Evolutionary conservation across 106 monocot species (phyloP).

Genomic region (Allium fistulosum): DNA sequence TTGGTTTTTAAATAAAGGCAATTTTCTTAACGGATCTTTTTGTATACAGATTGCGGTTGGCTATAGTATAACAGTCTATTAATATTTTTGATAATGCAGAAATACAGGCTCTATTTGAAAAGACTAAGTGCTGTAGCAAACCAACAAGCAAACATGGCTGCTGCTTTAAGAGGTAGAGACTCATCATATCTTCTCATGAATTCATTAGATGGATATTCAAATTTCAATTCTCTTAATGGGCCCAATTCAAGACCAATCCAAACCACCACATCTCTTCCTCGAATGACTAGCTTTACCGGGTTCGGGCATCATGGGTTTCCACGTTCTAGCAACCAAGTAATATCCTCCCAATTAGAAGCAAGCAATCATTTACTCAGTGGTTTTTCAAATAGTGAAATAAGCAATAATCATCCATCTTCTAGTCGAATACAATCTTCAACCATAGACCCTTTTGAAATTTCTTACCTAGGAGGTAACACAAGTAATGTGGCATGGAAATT

Average conservation of each 20-base stretch:
- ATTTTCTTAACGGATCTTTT: no score
- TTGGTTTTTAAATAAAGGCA: no score
- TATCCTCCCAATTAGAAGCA: constrained; percentile 31
- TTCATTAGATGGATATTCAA: constrained; percentile 30
- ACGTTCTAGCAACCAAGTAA: constrained; percentile 33
- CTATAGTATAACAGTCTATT: no score
- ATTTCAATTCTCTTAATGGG: constrained; percentile 23
- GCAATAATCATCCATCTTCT: constrained; percentile 30
- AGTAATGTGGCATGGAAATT: constrained; percentile 39
- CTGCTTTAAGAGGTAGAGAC: constrained; percentile 47
- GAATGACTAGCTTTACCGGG: constrained; percentile 23
- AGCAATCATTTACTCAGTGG: constrained; percentile 16
- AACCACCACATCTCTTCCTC: constrained; percentile 22
- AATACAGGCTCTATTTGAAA: constrained; percentile 76
- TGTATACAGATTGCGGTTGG: no score
- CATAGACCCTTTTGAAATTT: constrained; percentile 35
- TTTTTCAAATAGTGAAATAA: constrained; percentile 26
- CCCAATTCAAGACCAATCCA: constrained; percentile 35
- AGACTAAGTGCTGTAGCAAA: constrained; percentile 48
- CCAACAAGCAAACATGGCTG: constrained; percentile 60
- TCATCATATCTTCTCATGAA: constrained; percentile 37
- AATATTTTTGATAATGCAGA: constrained; percentile 39
- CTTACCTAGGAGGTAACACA: background rate
- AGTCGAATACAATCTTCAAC: constrained; percentile 8
- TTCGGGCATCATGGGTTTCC: constrained; percentile 31